Percentiles rank a stretch among this genome's conserved stretches.
phyloP scores from a whole-genome alignment of 305 asterid genomes.

The Rubia tinctorum region DNA sequence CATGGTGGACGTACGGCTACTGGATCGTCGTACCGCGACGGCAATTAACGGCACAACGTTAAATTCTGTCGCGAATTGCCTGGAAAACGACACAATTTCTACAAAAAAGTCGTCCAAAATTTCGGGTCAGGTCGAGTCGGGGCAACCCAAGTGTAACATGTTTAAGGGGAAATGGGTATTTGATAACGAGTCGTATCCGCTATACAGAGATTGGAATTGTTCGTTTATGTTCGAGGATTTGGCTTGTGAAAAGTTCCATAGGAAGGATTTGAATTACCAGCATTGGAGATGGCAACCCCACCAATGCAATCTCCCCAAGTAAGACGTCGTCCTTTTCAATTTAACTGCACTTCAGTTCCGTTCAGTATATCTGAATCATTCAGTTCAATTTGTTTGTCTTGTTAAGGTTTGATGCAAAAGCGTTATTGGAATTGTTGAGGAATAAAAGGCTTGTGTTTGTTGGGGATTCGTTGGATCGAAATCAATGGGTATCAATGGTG shows the following conservation, averaged over 20 bases:
- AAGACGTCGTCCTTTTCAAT: not conserved
- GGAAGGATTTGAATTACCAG: constrained; percentile 24
- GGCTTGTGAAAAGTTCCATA: constrained; percentile 24
- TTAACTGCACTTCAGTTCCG: not conserved
- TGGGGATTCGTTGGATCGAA: constrained; percentile 29
- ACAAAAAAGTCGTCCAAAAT: not conserved
- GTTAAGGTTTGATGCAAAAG: constrained; percentile 25
- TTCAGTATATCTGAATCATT: not conserved
- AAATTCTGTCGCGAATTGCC: not conserved
- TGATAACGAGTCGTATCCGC: constrained; percentile 21
- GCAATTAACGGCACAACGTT: not conserved
- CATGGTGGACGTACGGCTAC: not conserved
- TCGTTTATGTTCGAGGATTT: constrained; percentile 28
- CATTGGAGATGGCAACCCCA: constrained; percentile 36
- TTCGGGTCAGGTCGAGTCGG: not conserved
- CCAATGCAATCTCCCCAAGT: constrained; percentile 28
- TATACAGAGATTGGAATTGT: constrained; percentile 22
- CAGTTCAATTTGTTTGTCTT: too few species aligned
- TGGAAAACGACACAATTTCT: not conserved
- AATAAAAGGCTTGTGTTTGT: constrained; percentile 27
- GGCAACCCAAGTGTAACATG: constrained; percentile 13
- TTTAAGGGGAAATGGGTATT: constrained; percentile 28
- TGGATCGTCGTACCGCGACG: not conserved
- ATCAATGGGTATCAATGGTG: constrained; percentile 27
- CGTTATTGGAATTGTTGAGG: constrained; percentile 17